These are phyloP conservation scores for Brassica rapa DNA, from an alignment of 345 rosid species.

Conservation along the genomic window DNA sequence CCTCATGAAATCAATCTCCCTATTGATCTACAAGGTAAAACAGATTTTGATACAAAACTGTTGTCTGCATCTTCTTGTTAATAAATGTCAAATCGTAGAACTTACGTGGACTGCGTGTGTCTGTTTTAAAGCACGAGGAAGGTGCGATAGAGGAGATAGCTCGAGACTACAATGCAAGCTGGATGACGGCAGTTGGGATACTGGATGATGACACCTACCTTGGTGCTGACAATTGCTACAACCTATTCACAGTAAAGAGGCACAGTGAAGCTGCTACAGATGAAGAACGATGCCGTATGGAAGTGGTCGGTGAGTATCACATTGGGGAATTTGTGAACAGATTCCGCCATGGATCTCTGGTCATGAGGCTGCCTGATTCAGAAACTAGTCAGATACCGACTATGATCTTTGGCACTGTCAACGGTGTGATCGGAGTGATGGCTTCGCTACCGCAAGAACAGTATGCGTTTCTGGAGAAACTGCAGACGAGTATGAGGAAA, in stretches of 20 bases:
- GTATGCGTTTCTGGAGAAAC: constrained; percentile 72
- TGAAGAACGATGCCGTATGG: constrained; percentile 80
- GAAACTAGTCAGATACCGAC: constrained; percentile 90
- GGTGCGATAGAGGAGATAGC: constrained; percentile 91
- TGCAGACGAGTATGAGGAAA: constrained; percentile 73
- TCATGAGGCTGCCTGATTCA: constrained; percentile 88
- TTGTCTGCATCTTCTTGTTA: not conserved
- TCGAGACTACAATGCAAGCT: constrained; percentile 82
- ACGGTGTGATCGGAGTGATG: constrained; percentile 87
- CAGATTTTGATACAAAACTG: not conserved
- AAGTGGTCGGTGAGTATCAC: constrained; percentile 92
- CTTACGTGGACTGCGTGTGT: constrained; percentile 4
- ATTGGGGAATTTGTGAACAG: constrained; percentile 88
- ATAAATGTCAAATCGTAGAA: not conserved
- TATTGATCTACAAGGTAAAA: constrained; percentile 79
- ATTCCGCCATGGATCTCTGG: constrained; percentile 93
- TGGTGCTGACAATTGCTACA: constrained; percentile 82
- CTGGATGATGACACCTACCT: constrained; percentile 83
- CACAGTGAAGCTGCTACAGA: constrained; percentile 87
- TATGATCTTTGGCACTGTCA: constrained; percentile 78
- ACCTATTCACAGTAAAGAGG: constrained; percentile 77
- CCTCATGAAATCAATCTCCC: constrained; percentile 87
- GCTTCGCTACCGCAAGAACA: constrained; percentile 88
- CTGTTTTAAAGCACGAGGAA: constrained; percentile 71
- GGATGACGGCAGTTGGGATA: constrained; percentile 96